Evolutionary conservation across 306 rosid genomes (phyloP).

Genomic region (Amphicarpaea edgeworthii): DNA sequence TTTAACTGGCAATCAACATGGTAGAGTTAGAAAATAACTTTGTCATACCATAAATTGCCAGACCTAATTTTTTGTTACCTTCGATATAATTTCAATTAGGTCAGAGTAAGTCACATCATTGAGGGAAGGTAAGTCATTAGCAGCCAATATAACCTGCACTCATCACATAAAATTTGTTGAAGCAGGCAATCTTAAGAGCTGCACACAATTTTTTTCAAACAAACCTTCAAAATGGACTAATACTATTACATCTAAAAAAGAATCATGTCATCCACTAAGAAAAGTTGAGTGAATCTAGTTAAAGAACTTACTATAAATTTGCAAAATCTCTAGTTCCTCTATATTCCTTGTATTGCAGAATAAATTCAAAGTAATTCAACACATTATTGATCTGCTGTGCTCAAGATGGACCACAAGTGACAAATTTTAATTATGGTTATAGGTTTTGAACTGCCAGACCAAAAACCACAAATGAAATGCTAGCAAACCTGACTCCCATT

Average conservation of each 20-base stretch:
- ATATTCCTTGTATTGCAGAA: conserved; percentile 15
- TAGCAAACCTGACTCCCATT: conserved; percentile 66
- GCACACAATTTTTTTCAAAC: neutral
- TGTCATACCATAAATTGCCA: neutral
- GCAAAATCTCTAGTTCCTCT: conserved; percentile 16
- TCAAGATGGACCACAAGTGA: neutral
- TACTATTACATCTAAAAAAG: neutral
- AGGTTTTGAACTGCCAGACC: conserved; percentile 23
- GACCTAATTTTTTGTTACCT: conserved; percentile 54
- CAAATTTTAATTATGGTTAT: neutral
- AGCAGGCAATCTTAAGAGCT: conserved; percentile 23
- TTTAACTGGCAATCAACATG: conserved; percentile 66
- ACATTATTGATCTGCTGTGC: no score
- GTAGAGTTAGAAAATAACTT: conserved; percentile 39
- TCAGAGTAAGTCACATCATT: conserved; percentile 86
- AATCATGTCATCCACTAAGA: neutral
- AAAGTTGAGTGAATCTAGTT: neutral
- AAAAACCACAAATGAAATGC: conserved; percentile 17
- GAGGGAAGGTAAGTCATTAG: conserved; percentile 93
- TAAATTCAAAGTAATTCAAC: conserved; percentile 6
- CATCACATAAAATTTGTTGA: conserved; percentile 36
- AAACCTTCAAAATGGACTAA: conserved; percentile 20
- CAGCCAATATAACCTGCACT: conserved; percentile 90
- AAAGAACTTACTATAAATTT: neutral
- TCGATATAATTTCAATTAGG: conserved; percentile 76